Base-by-base conservation (phyloP, 169 alveolate species). In the Babesia bovis region DNA sequence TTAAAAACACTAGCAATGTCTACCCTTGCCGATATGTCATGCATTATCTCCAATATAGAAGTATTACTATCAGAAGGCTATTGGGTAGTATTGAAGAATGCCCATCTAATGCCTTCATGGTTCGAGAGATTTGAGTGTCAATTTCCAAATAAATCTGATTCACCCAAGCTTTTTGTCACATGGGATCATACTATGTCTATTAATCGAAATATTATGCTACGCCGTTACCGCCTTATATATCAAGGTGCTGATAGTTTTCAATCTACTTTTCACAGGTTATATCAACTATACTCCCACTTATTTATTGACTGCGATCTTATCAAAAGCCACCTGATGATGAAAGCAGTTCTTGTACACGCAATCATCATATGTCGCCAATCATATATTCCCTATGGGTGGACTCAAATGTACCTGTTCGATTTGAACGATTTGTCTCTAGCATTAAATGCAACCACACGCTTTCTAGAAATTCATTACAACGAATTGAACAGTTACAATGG, bases 361-460 rank as follows among this genome's bases (percentile, higher is more conserved):
- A 94, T 98, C 7, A 91, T 97, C 13, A 90, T 96, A 44, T 90
- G 99, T 66, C 92, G 97, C 13, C 69, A 59, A 49, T 93, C 98
- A 90, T 98, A 94, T 84, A 93, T 95, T 19, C 98, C 98, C 38
- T 90, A 95, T 45, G 99, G 99, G 23, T 97, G 99, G 99, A 96
- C 97, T 60, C 95, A 94, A 74, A 86, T 84, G 53, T 94, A 96
- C 84, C 98, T 96, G 85, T 98, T 98, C 91, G 95, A 96, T 83
- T 99, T 96, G 82, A 94, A 98, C 38, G 99, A 98, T 92, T 91
- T 97, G 83, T 87, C 41, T 19, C n/a, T 59, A 17, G 19, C 94
- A 81, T 94, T 98, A 58, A 95, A 97, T 42, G 92, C 94, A 56
- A 94, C 95, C n/a, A 4, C 25, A 33, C 19, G 49, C 17, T 59